phyloP scores from a whole-genome alignment of 208 protist species.

The Wallacemonas sp. region DNA sequence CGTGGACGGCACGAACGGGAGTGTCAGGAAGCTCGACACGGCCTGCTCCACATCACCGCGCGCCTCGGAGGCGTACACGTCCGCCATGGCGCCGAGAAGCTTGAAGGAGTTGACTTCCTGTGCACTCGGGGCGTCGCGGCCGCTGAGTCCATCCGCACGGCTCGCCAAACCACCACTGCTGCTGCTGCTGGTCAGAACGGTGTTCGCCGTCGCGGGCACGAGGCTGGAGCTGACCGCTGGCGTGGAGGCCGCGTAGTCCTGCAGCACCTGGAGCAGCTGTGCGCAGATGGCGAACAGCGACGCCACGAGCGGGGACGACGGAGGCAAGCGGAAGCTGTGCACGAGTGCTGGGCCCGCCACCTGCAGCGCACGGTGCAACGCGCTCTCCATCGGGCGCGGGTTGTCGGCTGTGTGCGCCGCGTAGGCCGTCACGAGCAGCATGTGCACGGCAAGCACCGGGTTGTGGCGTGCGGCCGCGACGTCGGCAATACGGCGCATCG shows the following conservation, averaged over 20 bases:
- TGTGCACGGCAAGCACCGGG: constrained; percentile 52
- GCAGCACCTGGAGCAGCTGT: constrained; percentile 27
- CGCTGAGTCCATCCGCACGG: background rate
- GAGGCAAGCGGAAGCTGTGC: constrained; percentile 60
- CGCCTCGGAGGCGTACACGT: constrained; percentile 41
- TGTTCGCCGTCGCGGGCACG: background rate
- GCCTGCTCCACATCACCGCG: constrained; percentile 44
- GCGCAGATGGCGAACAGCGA: constrained; percentile 44
- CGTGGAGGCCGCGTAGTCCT: constrained; percentile 28
- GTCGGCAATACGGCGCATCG: constrained; percentile 59
- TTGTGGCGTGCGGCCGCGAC: constrained; percentile 45
- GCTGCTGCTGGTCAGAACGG: background rate
- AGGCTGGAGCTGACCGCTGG: background rate
- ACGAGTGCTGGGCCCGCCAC: constrained; percentile 58
- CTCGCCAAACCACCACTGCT: background rate
- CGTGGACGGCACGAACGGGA: constrained; percentile 59
- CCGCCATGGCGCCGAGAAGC: constrained; percentile 58
- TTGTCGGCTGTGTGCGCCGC: constrained; percentile 9
- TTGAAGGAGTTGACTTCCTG: constrained; percentile 17
- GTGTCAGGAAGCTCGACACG: constrained; percentile 40
- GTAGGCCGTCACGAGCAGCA: constrained; percentile 41
- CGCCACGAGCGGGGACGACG: constrained; percentile 29
- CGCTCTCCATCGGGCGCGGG: constrained; percentile 2
- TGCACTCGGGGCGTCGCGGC: background rate
- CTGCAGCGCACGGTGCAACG: constrained; percentile 57